phyloP scores from a whole-genome alignment of 2,329 filamentous ascomycete species.

The Camillea tinctor region DNA sequence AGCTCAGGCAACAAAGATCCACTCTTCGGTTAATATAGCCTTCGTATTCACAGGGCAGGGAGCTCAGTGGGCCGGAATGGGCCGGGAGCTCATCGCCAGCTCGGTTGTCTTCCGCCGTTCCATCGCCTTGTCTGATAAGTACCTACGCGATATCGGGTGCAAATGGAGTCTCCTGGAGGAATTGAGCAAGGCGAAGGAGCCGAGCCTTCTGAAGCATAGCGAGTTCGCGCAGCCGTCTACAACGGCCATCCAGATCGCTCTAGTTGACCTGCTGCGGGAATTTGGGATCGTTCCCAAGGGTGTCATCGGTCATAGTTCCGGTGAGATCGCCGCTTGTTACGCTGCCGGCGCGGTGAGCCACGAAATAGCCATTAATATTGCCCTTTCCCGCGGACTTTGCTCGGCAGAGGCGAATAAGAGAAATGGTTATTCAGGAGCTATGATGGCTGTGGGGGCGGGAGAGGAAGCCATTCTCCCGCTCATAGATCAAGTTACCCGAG shows the following conservation, averaged over 20 bases:
- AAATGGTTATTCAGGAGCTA: not conserved
- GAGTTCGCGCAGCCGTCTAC: conserved; percentile 32
- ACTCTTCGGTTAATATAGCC: not conserved
- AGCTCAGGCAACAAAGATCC: not conserved
- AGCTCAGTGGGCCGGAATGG: conserved; percentile 34
- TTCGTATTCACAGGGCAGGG: conserved; percentile 15
- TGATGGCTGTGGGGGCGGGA: not conserved
- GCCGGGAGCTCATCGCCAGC: conserved; percentile 34
- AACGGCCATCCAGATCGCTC: conserved; percentile 31
- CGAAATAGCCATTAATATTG: conserved; percentile 14
- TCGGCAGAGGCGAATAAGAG: conserved; percentile 1
- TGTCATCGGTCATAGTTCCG: conserved; percentile 36
- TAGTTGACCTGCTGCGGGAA: conserved; percentile 29
- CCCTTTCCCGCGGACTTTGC: conserved; percentile 11
- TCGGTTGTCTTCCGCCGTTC: conserved; percentile 25
- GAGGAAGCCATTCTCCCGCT: not conserved
- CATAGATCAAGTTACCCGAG: not conserved
- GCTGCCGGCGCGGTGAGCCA: conserved; percentile 26
- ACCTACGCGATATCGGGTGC: conserved; percentile 28
- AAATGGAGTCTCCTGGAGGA: conserved; percentile 24
- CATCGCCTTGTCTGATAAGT: conserved; percentile 32
- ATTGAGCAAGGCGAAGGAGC: conserved; percentile 27
- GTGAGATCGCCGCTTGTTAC: conserved; percentile 36
- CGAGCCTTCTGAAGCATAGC: conserved; percentile 34
- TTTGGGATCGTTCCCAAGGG: conserved; percentile 23